Conservation (phyloP, 2,329 filamentous ascomycete species). For the Fusarium floridanum region DNA sequence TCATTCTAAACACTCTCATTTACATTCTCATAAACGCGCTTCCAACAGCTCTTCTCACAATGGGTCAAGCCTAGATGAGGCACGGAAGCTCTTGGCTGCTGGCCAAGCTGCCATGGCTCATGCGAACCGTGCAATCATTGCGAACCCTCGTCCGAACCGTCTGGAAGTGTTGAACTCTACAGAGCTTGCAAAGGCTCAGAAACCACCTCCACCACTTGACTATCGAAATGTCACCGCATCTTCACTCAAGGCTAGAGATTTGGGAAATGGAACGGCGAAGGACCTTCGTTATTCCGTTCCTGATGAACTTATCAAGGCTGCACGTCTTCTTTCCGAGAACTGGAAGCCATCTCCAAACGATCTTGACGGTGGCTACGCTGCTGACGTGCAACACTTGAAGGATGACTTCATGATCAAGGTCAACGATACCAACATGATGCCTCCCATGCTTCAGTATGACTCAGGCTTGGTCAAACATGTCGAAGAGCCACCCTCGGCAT, state of each 20-base stretch:
- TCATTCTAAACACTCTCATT: background rate
- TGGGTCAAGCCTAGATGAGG: background rate
- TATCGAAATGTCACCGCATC: background rate
- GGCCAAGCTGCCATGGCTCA: constrained; percentile 13
- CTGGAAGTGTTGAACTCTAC: background rate
- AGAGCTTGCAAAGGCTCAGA: background rate
- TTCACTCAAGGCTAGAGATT: constrained; percentile 1
- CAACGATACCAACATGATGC: background rate
- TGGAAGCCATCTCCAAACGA: background rate
- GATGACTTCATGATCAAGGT: background rate
- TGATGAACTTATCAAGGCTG: background rate
- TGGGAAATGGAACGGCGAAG: background rate
- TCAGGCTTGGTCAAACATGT: background rate
- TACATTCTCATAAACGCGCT: background rate
- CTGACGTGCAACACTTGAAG: background rate
- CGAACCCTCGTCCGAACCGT: background rate
- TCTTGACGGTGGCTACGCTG: background rate
- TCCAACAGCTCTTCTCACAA: background rate
- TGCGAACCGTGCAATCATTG: background rate
- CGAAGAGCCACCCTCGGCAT: background rate
- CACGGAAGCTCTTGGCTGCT: constrained; percentile 8
- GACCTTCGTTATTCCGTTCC: background rate
- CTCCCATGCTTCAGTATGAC: background rate
- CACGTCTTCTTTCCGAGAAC: background rate
- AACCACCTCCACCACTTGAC: background rate